Base-by-base conservation (phyloP, 2,329 filamentous ascomycete genomes). In the Pseudogymnoascus sp. region DNA sequence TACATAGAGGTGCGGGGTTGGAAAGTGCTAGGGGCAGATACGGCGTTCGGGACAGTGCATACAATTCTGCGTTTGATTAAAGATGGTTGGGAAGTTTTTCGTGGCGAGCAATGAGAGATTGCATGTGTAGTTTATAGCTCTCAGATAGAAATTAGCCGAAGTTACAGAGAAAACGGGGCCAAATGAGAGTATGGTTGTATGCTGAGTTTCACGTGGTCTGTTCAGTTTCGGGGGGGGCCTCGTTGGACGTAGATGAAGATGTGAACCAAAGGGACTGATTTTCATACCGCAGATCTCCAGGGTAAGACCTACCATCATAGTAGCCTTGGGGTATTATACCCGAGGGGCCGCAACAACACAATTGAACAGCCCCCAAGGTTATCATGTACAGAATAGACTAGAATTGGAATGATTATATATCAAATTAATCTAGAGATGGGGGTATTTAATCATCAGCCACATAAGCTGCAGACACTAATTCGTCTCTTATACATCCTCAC, bases 41-140 rank as follows among this genome's bases (percentile, higher is more conserved):
- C 16, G 49, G 49, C 49, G 29, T 55, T 55, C 49, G 29, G n/a
- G 29, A 35, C 29, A 19, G 29, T 55, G 49, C 49, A 55, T 55
- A 55, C 49, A 55, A 55, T 33, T 55, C 29, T 55, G 49, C 29
- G 29, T 55, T 55, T 35, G 29, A 12, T 55, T n/a, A 33, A 55
- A 55, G 29, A 55, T 55, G 29, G 29, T 35, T 35, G 45, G n/a
- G 26, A 52, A 12, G 45, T 31, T 52, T 52, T 52, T 31, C 29
- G 49, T 33, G 29, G 49, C 29, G 49, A 21, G 49, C 49, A 55
- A 55, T 33, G 49, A 14, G 49, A 21, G 49, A 21, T 55, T 35
- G 49, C 49, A 55, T 29, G 19, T 55, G 49, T 55, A 55, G 49
- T 55, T 55, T 55, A 55, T 55, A 55, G 49, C 49, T 55, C 29